Percentiles rank a stretch among this genome's conserved stretches.
phyloP scores from a whole-genome alignment of 371 early-diverging fungal genomes.

The Mucor ambiguus region DNA sequence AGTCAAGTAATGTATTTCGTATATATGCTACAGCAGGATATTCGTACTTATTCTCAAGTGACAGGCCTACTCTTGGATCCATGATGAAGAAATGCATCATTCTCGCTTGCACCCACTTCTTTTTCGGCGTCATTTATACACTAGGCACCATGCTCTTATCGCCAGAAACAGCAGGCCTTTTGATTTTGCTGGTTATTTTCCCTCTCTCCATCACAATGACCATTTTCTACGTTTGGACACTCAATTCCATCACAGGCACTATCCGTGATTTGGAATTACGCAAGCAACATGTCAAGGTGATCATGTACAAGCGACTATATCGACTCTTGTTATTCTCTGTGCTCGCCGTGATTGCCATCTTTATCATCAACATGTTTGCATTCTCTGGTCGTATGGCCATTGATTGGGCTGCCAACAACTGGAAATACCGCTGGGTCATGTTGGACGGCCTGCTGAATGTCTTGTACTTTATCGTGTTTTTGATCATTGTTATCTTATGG shows the following conservation, averaged over 20 bases:
- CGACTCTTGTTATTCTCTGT: slow-evolving; percentile 78
- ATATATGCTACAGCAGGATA: too few relatives aligned
- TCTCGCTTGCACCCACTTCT: slow-evolving; percentile 81
- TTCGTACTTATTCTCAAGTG: neutral
- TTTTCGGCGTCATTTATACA: slow-evolving; percentile 87
- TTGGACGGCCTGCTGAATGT: slow-evolving; percentile 87
- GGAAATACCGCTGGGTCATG: slow-evolving; percentile 92
- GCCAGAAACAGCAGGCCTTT: slow-evolving; percentile 69
- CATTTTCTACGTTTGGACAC: slow-evolving; percentile 91
- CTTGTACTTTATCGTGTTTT: slow-evolving; percentile 81
- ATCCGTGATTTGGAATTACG: slow-evolving; percentile 58
- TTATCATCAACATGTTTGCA: slow-evolving; percentile 79
- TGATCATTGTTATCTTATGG: slow-evolving; percentile 85
- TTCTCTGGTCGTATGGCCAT: slow-evolving; percentile 61
- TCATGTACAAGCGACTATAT: slow-evolving; percentile 90
- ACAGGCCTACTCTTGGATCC: slow-evolving; percentile 85
- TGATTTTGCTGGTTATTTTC: slow-evolving; percentile 81
- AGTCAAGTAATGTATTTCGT: slow-evolving; percentile 61
- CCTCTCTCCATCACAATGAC: slow-evolving; percentile 92
- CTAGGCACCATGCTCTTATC: slow-evolving; percentile 78
- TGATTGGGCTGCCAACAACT: slow-evolving; percentile 78
- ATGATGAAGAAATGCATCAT: slow-evolving; percentile 87
- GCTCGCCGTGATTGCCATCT: slow-evolving; percentile 71
- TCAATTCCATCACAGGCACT: slow-evolving; percentile 44
- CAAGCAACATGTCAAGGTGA: slow-evolving; percentile 84